These are phyloP conservation scores for Neofusicoccum sp. DNA, from an alignment of 2,329 filamentous ascomycete genomes.

Conservation along the genomic window DNA sequence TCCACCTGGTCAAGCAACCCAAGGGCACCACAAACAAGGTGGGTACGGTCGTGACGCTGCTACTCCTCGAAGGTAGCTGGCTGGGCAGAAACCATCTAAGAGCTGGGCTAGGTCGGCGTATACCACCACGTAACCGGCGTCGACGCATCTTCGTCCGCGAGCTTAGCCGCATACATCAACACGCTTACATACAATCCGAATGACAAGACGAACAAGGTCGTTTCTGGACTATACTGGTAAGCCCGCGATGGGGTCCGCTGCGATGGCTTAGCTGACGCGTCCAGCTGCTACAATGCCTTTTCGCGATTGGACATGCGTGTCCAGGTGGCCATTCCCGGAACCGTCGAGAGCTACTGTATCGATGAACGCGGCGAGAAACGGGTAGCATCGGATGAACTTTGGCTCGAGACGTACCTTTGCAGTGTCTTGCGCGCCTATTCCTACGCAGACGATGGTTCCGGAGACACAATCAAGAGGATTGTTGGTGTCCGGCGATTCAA, in stretches of 20 bases:
- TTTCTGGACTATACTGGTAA: conserved; percentile 92
- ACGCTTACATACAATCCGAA: conserved; percentile 89
- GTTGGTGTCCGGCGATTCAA: conserved; percentile 98
- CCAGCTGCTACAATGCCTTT: conserved; percentile 96
- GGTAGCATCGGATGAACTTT: conserved; percentile 88
- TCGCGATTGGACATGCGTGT: conserved; percentile 98
- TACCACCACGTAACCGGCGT: conserved; percentile 98
- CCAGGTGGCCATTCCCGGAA: conserved; percentile 94
- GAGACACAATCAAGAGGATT: conserved; percentile 93
- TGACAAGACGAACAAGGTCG: conserved; percentile 84
- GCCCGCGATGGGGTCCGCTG: conserved; percentile 26
- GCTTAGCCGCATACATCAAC: conserved; percentile 96
- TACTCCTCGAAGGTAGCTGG: background rate
- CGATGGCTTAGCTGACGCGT: conserved; percentile 33
- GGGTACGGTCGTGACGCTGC: conserved; percentile 24
- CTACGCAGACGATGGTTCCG: conserved; percentile 93
- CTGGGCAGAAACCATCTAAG: background rate
- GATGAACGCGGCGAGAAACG: conserved; percentile 96
- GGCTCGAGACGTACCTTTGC: conserved; percentile 97
- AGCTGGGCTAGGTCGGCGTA: conserved; percentile 69
- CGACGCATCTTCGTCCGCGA: conserved; percentile 96
- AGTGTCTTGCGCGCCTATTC: conserved; percentile 92
- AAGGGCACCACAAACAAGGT: conserved; percentile 63
- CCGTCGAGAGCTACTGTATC: conserved; percentile 95
- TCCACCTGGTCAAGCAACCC: conserved; percentile 84